Evolutionary conservation across 805 yeast species (phyloP).

Genomic region (Pichia insulana): DNA sequence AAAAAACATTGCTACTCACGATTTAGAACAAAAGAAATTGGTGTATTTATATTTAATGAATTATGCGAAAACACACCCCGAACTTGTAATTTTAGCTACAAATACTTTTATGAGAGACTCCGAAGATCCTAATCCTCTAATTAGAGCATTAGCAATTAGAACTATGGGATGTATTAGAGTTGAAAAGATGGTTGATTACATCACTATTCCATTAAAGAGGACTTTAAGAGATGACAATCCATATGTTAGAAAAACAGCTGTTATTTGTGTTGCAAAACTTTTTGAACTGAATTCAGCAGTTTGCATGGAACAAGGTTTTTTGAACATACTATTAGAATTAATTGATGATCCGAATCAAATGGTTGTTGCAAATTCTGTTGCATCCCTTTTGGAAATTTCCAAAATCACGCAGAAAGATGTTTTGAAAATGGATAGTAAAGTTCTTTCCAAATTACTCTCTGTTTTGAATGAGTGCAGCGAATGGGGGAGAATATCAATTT

Average conservation of each 20-base stretch:
- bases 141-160: constrained; percentile 90
- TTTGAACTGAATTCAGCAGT: constrained; percentile 75
- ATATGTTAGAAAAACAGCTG: constrained; percentile 95
- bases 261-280: constrained; percentile 91
- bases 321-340: constrained; percentile 55
- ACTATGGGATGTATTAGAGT: constrained; percentile 99
- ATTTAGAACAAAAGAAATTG: constrained; percentile 90
- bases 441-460: constrained; percentile 55
- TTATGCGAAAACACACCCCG: constrained; percentile 95
- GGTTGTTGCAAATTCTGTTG: constrained; percentile 93
- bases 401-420: constrained; percentile 21
- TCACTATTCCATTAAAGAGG: constrained; percentile 80
- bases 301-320: constrained; percentile 81
- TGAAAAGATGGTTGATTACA: constrained; percentile 88
- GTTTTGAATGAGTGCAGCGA: constrained; percentile 97
- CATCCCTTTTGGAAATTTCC: constrained; percentile 72
- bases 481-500: constrained; percentile 93
- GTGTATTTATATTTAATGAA: constrained; percentile 94
- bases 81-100: constrained; percentile 89
- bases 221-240: constrained; percentile 92
- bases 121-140: constrained; percentile 93
- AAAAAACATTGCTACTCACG: constrained; percentile 94
- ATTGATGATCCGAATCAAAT: constrained; percentile 87
- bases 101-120: constrained; percentile 94
- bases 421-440: constrained; percentile 32